Evolutionary conservation across 106 monocot genomes (phyloP), one percentile per base, ranked within the genome.

Genomic region (Allium cepa): DNA sequence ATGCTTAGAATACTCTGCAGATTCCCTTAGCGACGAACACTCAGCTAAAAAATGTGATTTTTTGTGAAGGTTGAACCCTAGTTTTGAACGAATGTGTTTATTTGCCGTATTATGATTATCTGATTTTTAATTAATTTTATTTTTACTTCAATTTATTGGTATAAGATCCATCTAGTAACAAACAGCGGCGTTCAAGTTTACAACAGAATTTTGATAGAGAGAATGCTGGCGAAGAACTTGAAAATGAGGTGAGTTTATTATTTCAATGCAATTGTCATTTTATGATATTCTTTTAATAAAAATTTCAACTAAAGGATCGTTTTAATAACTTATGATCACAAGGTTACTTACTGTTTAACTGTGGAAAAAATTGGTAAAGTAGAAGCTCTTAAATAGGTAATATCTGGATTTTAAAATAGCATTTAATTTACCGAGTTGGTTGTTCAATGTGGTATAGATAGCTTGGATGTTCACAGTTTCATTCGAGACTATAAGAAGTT

Each of bases 161-260:
- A 50, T 50, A 85, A 49, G 79, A 56, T 47, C 62, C 72, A 62
- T 16, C 72, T 2, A 57, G 56, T 26, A 72, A 72, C 9, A 59
- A 68, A 68, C 49, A 46, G 18, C 16, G 27, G 8, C 59, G 62
- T 71, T 28, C 12, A 26, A 55, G 66, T 53, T 53, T 56, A 17
- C 46, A 57, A 49, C 60, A 63, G 28, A 67, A 51, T 22, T 13
- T 64, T 65, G 71, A 70, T 51, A 67, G 59, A 67, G 75, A 65
- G 47, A 66, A 22, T 9, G 46, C 15, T 46, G 73, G 66, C n/a
- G 50, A 49, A 46, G 78, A 78, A 16, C 73, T 71, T 7, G 72
- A 73, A 36, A 18, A 73, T 67, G 84, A 84, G 84, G 84, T 88
- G 15, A 28, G 68, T 78, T 14, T 17, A 0, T 53, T 50, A 45